Conservation (phyloP, 805 yeast genomes). For the Candida ficus region DNA sequence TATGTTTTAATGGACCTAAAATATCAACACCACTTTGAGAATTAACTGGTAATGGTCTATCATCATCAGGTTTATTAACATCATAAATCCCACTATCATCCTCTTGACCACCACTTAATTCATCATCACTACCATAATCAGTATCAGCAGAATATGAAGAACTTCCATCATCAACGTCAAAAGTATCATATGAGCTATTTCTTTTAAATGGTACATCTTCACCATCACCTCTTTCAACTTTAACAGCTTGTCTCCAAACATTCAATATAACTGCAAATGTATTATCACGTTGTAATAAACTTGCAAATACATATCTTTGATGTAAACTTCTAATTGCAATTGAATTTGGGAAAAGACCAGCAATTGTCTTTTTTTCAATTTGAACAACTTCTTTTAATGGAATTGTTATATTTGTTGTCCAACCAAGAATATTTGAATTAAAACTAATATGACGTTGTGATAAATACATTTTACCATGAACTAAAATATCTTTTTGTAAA, state of each 20-base stretch:
- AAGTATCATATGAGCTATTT: conserved; percentile 2
- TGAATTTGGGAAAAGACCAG: conserved; percentile 88
- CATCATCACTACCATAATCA: conserved; percentile 1
- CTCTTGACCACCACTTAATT: conserved; percentile 1
- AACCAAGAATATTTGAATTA: conserved; percentile 81
- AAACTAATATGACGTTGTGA: conserved; percentile 77
- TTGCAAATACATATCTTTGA: conserved; percentile 75
- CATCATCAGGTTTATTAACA: conserved; percentile 13
- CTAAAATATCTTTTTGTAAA: conserved; percentile 73
- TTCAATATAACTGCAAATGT: conserved; percentile 45
- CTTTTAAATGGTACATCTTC: conserved; percentile 12
- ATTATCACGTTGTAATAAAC: conserved; percentile 72
- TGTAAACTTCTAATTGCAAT: conserved; percentile 37
- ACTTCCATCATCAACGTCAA: conserved; percentile 16
- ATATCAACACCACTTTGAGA: conserved; percentile 5
- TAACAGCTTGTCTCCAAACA: conserved; percentile 51
- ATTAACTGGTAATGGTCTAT: conserved; percentile 2
- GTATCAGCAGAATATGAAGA: conserved; percentile 20
- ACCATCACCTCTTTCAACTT: conserved; percentile 17
- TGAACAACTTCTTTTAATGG: conserved; percentile 67
- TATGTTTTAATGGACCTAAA: conserved; percentile 30
- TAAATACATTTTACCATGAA: conserved; percentile 84
- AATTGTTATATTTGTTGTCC: conserved; percentile 81
- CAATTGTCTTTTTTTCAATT: conserved; percentile 78
- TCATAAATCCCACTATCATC: conserved; percentile 11